phyloP scores from a whole-genome alignment of 2,329 filamentous ascomycete genomes.

The Aureobasidium sp. region DNA sequence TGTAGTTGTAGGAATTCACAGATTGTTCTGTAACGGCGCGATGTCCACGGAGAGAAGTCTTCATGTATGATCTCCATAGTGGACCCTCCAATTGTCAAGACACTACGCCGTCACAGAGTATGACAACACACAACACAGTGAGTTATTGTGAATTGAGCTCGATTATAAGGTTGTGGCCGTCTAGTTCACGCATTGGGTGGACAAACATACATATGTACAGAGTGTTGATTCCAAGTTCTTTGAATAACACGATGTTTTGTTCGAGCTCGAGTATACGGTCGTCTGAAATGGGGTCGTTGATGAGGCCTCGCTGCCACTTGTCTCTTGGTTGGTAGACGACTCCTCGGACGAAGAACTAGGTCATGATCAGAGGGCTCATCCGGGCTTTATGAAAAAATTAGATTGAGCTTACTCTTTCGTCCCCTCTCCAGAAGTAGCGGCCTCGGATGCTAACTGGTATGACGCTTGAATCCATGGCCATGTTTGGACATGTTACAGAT shows the following conservation, averaged over 20 bases:
- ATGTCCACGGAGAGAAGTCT: no score
- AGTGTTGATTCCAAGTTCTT: slow-evolving; percentile 18
- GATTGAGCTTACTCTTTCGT: not conserved
- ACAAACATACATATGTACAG: slow-evolving; percentile 16
- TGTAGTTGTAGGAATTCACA: no score
- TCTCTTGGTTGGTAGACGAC: slow-evolving; percentile 13
- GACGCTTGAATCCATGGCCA: not conserved
- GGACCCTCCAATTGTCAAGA: no score
- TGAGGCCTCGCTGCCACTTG: not conserved
- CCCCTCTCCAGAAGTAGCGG: slow-evolving; percentile 3
- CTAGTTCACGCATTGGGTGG: no score
- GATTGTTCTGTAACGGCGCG: not conserved
- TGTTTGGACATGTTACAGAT: not conserved
- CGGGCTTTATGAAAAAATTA: not conserved
- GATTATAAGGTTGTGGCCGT: no score
- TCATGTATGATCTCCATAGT: no score
- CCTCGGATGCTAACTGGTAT: not conserved
- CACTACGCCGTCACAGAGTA: no score
- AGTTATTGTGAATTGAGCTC: no score
- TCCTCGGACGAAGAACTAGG: slow-evolving; percentile 17
- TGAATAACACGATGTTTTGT: slow-evolving; percentile 11
- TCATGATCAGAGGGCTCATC: not conserved
- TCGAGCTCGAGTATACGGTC: slow-evolving; percentile 8
- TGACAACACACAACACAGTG: no score
- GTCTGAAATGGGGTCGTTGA: slow-evolving; percentile 15